A percentile compares a stretch with the other conserved stretches of the same genome.
phyloP scores from a whole-genome alignment of 139 green algal genomes.

The Chlorella sp. region DNA sequence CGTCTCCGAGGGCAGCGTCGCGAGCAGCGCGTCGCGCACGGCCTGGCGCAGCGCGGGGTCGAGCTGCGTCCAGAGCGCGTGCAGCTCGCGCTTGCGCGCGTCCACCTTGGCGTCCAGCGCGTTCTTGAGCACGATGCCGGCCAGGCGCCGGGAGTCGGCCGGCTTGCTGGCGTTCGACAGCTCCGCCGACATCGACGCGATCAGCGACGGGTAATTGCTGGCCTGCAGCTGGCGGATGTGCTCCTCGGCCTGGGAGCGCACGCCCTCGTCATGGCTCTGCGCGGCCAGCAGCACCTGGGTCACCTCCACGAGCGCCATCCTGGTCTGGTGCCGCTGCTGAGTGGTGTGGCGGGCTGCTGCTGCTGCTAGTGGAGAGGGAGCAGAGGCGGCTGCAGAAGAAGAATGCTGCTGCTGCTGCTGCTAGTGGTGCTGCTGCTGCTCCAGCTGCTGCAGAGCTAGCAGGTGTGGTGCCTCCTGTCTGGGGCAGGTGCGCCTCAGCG shows the following conservation, averaged over 20 bases:
- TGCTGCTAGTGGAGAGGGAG: too few relatives aligned
- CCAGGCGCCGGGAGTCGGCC: slow-evolving; percentile 65
- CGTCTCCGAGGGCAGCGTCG: slow-evolving; percentile 60
- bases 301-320: slow-evolving; percentile 22
- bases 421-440: too few relatives aligned
- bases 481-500: too few relatives aligned
- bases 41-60: slow-evolving; percentile 58
- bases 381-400: too few relatives aligned
- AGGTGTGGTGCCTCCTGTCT: too few relatives aligned
- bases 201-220: slow-evolving; percentile 64
- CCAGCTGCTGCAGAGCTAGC: too few relatives aligned
- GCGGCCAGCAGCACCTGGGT: slow-evolving; percentile 54
- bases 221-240: slow-evolving; percentile 72
- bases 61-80: slow-evolving; percentile 62
- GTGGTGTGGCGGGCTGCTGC: too few relatives aligned
- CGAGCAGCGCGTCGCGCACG: slow-evolving; percentile 73
- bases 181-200: slow-evolving; percentile 70
- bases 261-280: slow-evolving; percentile 60
- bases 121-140: slow-evolving; percentile 97
- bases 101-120: slow-evolving; percentile 83
- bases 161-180: slow-evolving; percentile 70
- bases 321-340: too few relatives aligned
- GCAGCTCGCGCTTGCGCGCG: slow-evolving; percentile 50
- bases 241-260: slow-evolving; percentile 73
- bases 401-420: too few relatives aligned